Conservation (phyloP, 2,329 filamentous ascomycete genomes). For the Aphanocladium album region DNA sequence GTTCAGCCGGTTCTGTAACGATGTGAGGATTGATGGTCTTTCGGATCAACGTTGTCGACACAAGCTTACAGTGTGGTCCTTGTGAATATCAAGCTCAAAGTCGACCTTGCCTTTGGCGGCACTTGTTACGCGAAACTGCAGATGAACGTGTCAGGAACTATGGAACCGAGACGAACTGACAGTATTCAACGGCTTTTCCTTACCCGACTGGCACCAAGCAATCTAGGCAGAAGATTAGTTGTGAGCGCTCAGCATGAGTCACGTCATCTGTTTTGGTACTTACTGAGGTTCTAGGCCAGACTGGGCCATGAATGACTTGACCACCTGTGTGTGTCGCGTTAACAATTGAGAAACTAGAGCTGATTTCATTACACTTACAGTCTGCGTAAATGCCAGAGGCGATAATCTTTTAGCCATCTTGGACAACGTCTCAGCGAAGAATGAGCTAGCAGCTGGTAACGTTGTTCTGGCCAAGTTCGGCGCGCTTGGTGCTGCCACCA, state of each 20-base stretch:
- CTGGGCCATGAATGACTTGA: conserved; percentile 78
- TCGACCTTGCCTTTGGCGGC: conserved; percentile 64
- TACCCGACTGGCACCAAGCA: conserved; percentile 16
- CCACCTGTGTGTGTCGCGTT: conserved; percentile 56
- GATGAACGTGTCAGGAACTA: background rate
- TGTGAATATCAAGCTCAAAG: conserved; percentile 70
- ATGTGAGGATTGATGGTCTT: background rate
- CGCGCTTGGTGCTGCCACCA: background rate
- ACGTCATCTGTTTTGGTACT: conserved; percentile 17
- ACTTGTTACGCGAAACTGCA: conserved; percentile 60
- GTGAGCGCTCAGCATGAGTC: conserved; percentile 9
- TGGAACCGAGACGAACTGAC: no score
- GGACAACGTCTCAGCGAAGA: background rate
- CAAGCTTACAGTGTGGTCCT: conserved; percentile 63
- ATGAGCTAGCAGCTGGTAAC: background rate
- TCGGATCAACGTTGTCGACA: no score
- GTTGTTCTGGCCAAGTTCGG: background rate
- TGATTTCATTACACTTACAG: conserved; percentile 19
- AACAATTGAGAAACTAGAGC: background rate
- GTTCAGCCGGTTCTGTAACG: conserved; percentile 62
- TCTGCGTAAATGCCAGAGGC: conserved; percentile 30
- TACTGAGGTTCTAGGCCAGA: conserved; percentile 88
- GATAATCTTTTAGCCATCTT: conserved; percentile 30
- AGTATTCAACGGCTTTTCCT: background rate
- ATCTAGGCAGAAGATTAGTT: conserved; percentile 9